Conservation (phyloP, 2,329 filamentous ascomycete species). For the Pseudogymnoascus sp. region DNA sequence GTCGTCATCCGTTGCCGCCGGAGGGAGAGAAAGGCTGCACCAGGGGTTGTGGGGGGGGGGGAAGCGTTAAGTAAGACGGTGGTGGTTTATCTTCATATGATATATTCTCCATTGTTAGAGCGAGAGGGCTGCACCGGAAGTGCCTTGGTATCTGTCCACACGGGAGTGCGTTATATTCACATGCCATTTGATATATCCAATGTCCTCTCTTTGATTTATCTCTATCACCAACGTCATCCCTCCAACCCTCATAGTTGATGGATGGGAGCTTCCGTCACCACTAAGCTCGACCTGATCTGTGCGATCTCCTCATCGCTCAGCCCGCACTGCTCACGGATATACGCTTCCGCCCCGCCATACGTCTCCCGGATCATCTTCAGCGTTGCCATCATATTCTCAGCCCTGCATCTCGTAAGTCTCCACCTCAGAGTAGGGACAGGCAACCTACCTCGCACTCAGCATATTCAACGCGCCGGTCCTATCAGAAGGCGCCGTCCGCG, state of each 20-base stretch:
- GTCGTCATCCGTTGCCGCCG: neutral
- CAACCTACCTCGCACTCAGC: constrained; percentile 30
- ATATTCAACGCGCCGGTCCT: constrained; percentile 35
- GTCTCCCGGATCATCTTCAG: constrained; percentile 46
- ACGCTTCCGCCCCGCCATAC: constrained; percentile 57
- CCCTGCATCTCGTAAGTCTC: constrained; percentile 22
- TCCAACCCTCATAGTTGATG: constrained; percentile 7
- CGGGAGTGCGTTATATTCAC: neutral
- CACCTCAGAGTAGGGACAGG: constrained; percentile 14
- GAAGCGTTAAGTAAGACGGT: neutral
- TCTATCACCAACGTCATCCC: neutral
- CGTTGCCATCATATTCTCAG: constrained; percentile 43
- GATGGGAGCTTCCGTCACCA: constrained; percentile 23
- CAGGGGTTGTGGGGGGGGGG: neutral
- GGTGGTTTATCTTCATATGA: neutral
- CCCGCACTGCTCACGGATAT: constrained; percentile 50
- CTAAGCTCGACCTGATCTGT: constrained; percentile 42
- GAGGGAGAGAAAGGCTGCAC: neutral
- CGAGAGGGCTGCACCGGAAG: neutral
- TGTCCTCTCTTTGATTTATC: neutral
- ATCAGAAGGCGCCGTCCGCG: constrained; percentile 37
- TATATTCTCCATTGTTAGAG: neutral
- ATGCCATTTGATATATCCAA: neutral
- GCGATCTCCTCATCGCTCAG: constrained; percentile 47
- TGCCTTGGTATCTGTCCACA: neutral